These are phyloP conservation scores for Neophaeococcomyces mojaviensis DNA, from an alignment of 2,329 filamentous ascomycete genomes.

Conservation along the genomic window DNA sequence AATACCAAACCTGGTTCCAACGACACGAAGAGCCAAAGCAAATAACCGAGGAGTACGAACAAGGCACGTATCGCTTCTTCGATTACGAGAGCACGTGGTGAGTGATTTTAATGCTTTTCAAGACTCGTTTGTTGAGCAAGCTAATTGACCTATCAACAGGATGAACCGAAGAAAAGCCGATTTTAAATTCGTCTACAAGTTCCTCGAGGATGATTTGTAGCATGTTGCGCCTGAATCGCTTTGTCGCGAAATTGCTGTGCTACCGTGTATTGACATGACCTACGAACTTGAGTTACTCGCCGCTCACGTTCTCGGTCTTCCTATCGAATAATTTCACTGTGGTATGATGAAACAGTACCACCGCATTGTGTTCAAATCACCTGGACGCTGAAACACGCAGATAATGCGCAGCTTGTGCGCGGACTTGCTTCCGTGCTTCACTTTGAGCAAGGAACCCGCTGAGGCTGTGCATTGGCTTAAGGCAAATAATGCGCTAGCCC, in stretches of 20 bases:
- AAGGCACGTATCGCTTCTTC: constrained; percentile 98
- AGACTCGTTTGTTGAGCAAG: constrained; percentile 3
- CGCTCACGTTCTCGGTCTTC: too few species aligned
- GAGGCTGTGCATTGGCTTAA: too few species aligned
- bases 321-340: too few species aligned
- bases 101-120: constrained; percentile 31
- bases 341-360: too few species aligned
- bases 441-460: too few species aligned
- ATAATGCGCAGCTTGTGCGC: too few species aligned
- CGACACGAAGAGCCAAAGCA: constrained; percentile 96
- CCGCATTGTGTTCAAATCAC: too few species aligned
- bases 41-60: constrained; percentile 97
- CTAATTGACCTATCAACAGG: constrained; percentile 47
- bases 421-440: too few species aligned
- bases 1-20: constrained; percentile 99
- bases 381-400: too few species aligned
- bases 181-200: constrained; percentile 98
- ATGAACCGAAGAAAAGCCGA: constrained; percentile 98
- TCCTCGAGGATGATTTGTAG: constrained; percentile 83
- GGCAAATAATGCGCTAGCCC: too few species aligned
- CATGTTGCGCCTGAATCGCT: not conserved
- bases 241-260: not conserved
- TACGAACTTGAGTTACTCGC: not conserved
- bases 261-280: not conserved
- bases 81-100: constrained; percentile 99